These are phyloP conservation scores for Lenzites betulinus DNA, from an alignment of 768 basidiomycete species.

Conservation along the genomic window DNA sequence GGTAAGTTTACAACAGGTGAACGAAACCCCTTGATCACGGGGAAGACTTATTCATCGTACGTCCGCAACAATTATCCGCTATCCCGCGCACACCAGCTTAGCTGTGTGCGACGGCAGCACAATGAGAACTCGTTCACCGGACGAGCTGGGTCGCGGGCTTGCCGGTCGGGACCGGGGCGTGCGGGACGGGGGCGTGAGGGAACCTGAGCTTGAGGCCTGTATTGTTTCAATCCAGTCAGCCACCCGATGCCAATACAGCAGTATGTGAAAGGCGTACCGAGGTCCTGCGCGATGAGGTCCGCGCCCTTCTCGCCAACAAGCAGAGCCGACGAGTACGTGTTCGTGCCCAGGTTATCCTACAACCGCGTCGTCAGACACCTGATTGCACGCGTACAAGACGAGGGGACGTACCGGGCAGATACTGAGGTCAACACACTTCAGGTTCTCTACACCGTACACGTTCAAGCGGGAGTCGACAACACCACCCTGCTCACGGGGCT, in stretches of 20 bases:
- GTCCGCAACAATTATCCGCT: too few species aligned
- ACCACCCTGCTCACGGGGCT: slow-evolving; percentile 64
- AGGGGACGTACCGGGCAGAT: slow-evolving; percentile 61
- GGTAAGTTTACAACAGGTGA: slow-evolving; percentile 7
- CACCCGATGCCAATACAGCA: neutral
- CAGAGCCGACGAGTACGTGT: slow-evolving; percentile 72
- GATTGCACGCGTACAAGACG: slow-evolving; percentile 29
- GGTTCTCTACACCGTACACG: slow-evolving; percentile 65
- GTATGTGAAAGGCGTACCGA: slow-evolving; percentile 44
- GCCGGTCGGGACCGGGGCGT: slow-evolving; percentile 48
- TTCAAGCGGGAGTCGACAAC: slow-evolving; percentile 65
- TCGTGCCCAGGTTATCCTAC: slow-evolving; percentile 70
- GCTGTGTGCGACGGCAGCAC: neutral
- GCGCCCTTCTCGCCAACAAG: slow-evolving; percentile 73
- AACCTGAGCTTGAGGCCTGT: slow-evolving; percentile 60
- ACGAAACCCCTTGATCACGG: neutral
- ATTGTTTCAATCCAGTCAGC: neutral
- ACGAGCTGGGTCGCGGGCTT: slow-evolving; percentile 31
- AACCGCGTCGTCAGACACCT: neutral
- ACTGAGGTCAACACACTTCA: slow-evolving; percentile 68
- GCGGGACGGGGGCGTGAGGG: slow-evolving; percentile 70
- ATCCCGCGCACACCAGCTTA: too few species aligned
- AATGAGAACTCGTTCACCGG: slow-evolving; percentile 16
- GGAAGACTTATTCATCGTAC: too few species aligned
- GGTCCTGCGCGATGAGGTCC: slow-evolving; percentile 58